A percentile compares a stretch with the other conserved stretches of the same genome.
Evolutionary conservation across 139 green algal species (phyloP).

Genomic region (Tetratostichococcus sp.): DNA sequence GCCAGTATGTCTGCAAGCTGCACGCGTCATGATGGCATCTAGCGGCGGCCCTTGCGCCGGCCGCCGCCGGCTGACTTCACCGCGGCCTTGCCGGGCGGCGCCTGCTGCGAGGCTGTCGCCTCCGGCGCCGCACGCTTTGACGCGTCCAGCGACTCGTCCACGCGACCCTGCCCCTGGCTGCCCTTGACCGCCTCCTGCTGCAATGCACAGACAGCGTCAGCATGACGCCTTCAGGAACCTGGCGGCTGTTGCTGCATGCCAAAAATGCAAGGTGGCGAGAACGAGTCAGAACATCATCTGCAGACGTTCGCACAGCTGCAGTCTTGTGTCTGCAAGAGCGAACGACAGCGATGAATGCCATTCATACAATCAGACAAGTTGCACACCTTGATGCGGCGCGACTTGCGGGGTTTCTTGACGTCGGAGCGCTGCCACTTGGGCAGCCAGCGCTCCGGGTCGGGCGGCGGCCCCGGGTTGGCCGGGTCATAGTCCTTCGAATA

Average conservation of each 20-base stretch:
- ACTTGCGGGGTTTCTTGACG: conserved; percentile 63
- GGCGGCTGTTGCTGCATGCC: too few species aligned
- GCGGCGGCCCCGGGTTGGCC: conserved; percentile 67
- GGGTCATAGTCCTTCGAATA: conserved; percentile 86
- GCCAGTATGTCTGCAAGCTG: too few species aligned
- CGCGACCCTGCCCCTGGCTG: conserved; percentile 63
- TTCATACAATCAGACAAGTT: conserved; percentile 9
- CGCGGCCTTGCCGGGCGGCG: background rate
- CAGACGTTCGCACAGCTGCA: too few species aligned
- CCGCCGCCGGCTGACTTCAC: conserved; percentile 2
- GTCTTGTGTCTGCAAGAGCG: too few species aligned
- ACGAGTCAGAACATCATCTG: too few species aligned
- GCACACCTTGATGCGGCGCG: too few species aligned
- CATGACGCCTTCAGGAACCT: too few species aligned
- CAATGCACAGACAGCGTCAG: background rate
- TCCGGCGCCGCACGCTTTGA: conserved; percentile 5
- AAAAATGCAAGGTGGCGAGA: too few species aligned
- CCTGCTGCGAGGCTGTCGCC: background rate
- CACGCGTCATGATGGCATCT: too few species aligned
- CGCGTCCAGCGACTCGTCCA: conserved; percentile 44
- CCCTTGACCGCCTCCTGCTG: conserved; percentile 58
- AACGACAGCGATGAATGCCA: too few species aligned
- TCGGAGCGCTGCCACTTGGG: conserved; percentile 88
- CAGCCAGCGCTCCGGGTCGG: conserved; percentile 94
- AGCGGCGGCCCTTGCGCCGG: background rate